Conservation (phyloP, 2,329 filamentous ascomycete species). For the Colletotrichum higginsianum region DNA sequence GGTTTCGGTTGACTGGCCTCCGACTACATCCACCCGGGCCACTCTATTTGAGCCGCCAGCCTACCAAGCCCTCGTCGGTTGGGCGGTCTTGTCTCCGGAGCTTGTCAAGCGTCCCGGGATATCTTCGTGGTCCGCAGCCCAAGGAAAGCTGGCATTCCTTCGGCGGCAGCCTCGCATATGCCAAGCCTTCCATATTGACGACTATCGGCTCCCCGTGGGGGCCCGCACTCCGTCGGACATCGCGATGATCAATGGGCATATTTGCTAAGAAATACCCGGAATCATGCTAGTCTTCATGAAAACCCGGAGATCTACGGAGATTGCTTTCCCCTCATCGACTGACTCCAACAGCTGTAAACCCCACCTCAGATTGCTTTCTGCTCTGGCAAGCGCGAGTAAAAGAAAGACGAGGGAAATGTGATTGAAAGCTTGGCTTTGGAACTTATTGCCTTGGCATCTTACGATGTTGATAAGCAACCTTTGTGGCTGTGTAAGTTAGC, state of each 20-base stretch:
- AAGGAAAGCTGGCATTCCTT: conserved; percentile 4
- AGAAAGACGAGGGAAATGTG: not conserved
- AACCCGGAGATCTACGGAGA: conserved; percentile 23
- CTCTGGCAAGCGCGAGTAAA: conserved; percentile 6
- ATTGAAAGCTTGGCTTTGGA: conserved; percentile 5
- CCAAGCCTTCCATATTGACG: not conserved
- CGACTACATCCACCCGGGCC: conserved; percentile 2
- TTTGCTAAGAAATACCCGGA: not conserved
- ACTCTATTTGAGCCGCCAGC: conserved; percentile 8
- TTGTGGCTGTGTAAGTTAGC: not conserved
- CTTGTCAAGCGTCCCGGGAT: conserved; percentile 14
- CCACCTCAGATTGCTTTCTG: not conserved
- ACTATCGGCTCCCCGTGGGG: not conserved
- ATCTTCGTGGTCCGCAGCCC: conserved; percentile 26
- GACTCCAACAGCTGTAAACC: not conserved
- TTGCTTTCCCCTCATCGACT: not conserved
- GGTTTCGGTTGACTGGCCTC: conserved; percentile 16
- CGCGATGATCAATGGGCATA: not conserved
- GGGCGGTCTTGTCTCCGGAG: conserved; percentile 26
- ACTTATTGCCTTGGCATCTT: conserved; percentile 34
- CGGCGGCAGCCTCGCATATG: not conserved
- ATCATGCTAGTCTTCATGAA: not conserved
- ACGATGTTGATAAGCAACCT: conserved; percentile 17
- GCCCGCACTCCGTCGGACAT: not conserved
- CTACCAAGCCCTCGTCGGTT: not conserved